phyloP scores from a whole-genome alignment of 257 asterid genomes.

The Capsicum pubescens region DNA sequence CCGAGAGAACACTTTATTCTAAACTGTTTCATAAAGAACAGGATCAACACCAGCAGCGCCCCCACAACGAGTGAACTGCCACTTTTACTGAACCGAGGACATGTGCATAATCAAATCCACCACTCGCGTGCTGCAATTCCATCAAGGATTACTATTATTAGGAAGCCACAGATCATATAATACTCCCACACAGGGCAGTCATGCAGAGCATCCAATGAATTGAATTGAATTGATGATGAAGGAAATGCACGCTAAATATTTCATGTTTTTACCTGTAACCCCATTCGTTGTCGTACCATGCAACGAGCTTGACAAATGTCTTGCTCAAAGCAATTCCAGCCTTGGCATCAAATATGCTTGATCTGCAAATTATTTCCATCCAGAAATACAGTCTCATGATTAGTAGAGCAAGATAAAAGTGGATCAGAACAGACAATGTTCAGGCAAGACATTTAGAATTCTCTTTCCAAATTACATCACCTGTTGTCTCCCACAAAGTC shows the following conservation, averaged over 20 bases:
- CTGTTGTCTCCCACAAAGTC: constrained; percentile 91
- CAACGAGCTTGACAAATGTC: constrained; percentile 69
- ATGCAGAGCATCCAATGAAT: neutral
- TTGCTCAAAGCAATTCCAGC: constrained; percentile 87
- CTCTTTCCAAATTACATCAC: constrained; percentile 33
- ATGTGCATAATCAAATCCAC: constrained; percentile 77
- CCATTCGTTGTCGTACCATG: constrained; percentile 96
- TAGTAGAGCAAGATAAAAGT: neutral
- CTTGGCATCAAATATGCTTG: constrained; percentile 89
- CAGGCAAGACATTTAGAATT: neutral
- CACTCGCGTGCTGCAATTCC: constrained; percentile 74
- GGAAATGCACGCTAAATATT: neutral
- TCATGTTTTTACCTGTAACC: constrained; percentile 70
- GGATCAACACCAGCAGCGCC: neutral
- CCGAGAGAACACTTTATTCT: constrained; percentile 3
- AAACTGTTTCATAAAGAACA: neutral
- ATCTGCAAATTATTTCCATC: constrained; percentile 48
- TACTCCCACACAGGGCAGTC: neutral
- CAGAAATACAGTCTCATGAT: neutral
- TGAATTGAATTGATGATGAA: neutral
- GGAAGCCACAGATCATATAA: neutral
- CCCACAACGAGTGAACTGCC: neutral
- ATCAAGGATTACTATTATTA: neutral
- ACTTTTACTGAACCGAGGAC: constrained; percentile 41
- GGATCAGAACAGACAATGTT: neutral